Conservation (phyloP, 139 green algal genomes). For the Micractinium sp. region DNA sequence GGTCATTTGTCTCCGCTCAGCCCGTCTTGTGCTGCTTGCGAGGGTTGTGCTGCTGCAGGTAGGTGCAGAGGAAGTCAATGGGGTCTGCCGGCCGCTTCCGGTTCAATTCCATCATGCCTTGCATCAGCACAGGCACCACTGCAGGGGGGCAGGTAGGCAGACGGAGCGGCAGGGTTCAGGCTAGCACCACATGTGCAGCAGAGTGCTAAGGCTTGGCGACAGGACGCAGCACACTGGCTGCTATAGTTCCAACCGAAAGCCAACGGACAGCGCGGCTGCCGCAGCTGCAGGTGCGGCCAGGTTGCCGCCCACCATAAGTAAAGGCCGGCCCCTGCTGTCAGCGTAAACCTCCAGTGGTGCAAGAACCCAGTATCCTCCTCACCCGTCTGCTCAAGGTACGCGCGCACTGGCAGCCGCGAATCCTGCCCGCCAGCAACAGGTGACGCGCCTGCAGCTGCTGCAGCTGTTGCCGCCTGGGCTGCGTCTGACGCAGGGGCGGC, state of each 20-base stretch:
- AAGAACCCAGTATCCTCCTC: neutral
- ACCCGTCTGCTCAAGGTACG: conserved; percentile 30
- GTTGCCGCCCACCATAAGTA: too few relatives aligned
- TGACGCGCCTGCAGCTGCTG: neutral
- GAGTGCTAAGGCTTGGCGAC: too few relatives aligned
- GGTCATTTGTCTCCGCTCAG: neutral
- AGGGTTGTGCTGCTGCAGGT: conserved; percentile 33
- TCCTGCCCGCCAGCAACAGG: neutral
- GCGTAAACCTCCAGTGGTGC: too few relatives aligned
- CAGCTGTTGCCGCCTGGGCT: neutral
- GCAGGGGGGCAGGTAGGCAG: neutral
- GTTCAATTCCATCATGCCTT: conserved; percentile 32
- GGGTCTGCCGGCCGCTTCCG: conserved; percentile 30
- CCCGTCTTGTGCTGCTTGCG: conserved; percentile 15
- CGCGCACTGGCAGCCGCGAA: conserved; percentile 15
- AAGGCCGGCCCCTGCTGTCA: too few relatives aligned
- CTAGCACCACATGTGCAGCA: too few relatives aligned
- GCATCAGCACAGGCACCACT: conserved; percentile 35
- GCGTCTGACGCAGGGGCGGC: neutral
- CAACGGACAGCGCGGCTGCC: too few relatives aligned
- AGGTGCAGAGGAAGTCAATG: conserved; percentile 19
- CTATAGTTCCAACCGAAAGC: too few relatives aligned
- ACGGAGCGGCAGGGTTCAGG: neutral
- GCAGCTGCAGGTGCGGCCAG: too few relatives aligned
- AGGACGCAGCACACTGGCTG: too few relatives aligned